Evolutionary conservation across 129 eudicot genomes (phyloP).

Genomic region (Rutidosis leptorrhynchoides): DNA sequence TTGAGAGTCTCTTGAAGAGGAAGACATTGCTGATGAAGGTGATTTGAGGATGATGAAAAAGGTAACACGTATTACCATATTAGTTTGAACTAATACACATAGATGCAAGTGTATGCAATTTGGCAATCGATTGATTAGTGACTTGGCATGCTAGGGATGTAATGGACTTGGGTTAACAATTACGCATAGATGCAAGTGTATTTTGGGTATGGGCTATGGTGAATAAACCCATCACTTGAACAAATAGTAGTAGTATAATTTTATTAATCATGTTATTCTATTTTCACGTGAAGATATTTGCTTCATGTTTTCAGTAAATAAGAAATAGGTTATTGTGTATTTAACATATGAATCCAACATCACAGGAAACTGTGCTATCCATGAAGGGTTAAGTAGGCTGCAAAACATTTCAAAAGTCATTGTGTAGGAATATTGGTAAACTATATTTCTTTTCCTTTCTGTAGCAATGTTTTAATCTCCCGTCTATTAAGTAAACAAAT

Average conservation of each 20-base stretch:
- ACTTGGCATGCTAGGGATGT: no score
- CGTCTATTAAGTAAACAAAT: background rate
- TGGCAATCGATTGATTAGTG: no score
- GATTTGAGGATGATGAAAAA: no score
- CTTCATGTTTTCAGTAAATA: background rate
- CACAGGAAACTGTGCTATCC: background rate
- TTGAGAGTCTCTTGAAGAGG: no score
- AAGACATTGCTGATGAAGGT: no score
- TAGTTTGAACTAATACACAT: no score
- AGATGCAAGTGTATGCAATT: no score
- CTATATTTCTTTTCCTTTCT: background rate
- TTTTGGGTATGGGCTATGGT: no score
- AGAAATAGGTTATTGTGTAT: background rate
- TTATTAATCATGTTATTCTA: background rate
- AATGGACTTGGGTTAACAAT: no score
- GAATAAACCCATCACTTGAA: no score
- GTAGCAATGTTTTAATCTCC: background rate
- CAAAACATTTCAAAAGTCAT: background rate
- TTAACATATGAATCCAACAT: background rate
- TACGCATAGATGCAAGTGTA: no score
- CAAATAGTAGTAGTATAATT: background rate
- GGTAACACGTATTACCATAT: no score
- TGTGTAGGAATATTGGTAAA: background rate
- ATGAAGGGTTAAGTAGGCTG: background rate
- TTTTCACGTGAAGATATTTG: background rate